Conservation (phyloP, 2,329 filamentous ascomycete species). For the Alternaria arborescens region DNA sequence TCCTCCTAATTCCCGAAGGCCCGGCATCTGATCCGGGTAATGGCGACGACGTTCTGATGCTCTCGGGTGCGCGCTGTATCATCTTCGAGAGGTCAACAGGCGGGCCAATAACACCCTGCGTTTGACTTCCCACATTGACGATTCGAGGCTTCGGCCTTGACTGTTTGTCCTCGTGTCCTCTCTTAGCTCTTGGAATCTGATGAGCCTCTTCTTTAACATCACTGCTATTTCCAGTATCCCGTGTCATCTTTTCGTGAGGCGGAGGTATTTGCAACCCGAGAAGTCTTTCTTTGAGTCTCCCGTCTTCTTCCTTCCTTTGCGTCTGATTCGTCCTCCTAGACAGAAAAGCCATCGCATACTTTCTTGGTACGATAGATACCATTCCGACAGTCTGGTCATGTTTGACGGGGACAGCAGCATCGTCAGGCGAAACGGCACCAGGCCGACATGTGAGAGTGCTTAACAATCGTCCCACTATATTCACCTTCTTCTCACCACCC, state of each 20-base stretch:
- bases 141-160: neutral
- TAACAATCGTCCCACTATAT: neutral
- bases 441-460: conserved; percentile 5
- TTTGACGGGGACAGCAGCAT: neutral
- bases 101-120: neutral
- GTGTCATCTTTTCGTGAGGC: neutral
- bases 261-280: neutral
- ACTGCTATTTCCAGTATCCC: neutral
- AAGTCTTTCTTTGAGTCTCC: neutral
- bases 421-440: neutral
- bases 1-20: neutral
- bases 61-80: conserved; percentile 1
- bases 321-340: neutral
- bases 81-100: conserved; percentile 6
- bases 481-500: neutral
- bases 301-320: neutral
- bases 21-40: neutral
- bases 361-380: neutral
- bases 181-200: neutral
- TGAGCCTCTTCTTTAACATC: neutral
- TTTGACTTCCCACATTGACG: neutral
- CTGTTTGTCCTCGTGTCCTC: neutral
- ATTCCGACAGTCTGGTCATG: neutral
- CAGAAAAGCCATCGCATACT: conserved; percentile 3
- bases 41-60: neutral